Conservation (phyloP, 768 basidiomycete genomes). For the Ephemerocybe angulata region DNA sequence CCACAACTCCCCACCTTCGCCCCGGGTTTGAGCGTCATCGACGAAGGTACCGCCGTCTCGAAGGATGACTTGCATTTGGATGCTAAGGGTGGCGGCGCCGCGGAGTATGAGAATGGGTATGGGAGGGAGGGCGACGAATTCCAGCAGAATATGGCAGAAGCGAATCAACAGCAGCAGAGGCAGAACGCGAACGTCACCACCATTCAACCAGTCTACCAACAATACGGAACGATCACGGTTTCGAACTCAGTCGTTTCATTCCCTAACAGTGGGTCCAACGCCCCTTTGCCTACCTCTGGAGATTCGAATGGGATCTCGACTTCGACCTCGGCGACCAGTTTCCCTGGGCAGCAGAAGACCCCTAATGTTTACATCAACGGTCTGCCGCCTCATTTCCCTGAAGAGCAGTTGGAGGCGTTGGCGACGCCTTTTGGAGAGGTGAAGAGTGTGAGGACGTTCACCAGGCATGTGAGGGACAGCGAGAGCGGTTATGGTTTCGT, state of each 20-base stretch:
- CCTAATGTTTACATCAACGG: conserved; percentile 90
- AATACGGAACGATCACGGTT: conserved; percentile 11
- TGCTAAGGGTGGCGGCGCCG: background rate
- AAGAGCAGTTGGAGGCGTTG: conserved; percentile 73
- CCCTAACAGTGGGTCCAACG: background rate
- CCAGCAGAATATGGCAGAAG: conserved; percentile 4
- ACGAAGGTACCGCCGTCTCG: conserved; percentile 1
- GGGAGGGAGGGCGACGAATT: conserved; percentile 1
- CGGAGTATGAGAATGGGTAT: background rate
- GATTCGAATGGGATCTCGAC: conserved; percentile 13
- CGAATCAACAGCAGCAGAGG: background rate
- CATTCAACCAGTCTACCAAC: conserved; percentile 3
- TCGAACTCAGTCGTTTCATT: conserved; percentile 12
- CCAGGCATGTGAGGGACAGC: conserved; percentile 73
- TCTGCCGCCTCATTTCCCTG: conserved; percentile 77
- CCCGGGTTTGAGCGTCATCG: conserved; percentile 4
- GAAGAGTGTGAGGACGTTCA: conserved; percentile 79
- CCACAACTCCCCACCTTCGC: conserved; percentile 12
- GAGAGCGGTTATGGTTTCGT: conserved; percentile 76
- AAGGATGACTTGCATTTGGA: conserved; percentile 12
- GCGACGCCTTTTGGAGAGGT: conserved; percentile 70
- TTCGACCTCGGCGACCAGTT: conserved; percentile 10
- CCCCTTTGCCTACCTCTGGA: background rate
- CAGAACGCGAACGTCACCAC: conserved; percentile 2
- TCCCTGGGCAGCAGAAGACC: conserved; percentile 33